Base-by-base conservation (phyloP, 1,139 yeast genomes). In the Diutina pseudorugosa region DNA sequence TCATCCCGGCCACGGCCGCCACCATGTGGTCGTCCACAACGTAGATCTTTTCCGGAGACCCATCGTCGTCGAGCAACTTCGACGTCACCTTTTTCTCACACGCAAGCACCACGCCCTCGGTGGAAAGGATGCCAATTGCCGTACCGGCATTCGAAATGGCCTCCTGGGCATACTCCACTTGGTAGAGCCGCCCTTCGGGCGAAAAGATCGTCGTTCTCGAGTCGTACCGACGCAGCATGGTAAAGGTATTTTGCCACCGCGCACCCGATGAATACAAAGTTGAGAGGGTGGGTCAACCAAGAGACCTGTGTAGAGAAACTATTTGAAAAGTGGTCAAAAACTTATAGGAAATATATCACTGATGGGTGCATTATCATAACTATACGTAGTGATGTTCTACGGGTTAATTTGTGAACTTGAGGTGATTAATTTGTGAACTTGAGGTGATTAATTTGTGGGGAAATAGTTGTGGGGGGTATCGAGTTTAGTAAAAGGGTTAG, bases 111-210 rank as follows among this genome's bases (percentile, higher is more conserved):
- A 94, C 93, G 47, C 99, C 99, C 63, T 93, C 96, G 48, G 76
- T 72, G 49, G 96, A 87, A 65, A 93, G 82, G 54, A 93, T 85
- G 52, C 98, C 98, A 68, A 93, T 86, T 55, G 97, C 96, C 3
- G 98, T 93, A 55, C 98, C 98, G 6, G 98, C 98, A 68, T 88
- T 95, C 50, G 95, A 86, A 60, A 93, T 94, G 51, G 98, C 97
- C 68, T 93, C 98, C 65, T 91, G 82, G 4, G 98, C 98, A 62
- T 93, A 93, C 69, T 93, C 98, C 30, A 93, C 79, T 70, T 91
- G 99, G 70, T 94, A 93, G 57, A 94, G 78, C 70, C 98, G 81
- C 47, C 99, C 98, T 68, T 93, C 99, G 20, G 99, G 99, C 40
- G 98, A 91, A 73, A 93, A 94, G 64, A 94, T 93, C 20, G 98